A percentile compares a stretch with the other conserved stretches of the same genome.
Evolutionary conservation across 176 grass and related monocot species (phyloP).

Genomic region (Musa beccarii): DNA sequence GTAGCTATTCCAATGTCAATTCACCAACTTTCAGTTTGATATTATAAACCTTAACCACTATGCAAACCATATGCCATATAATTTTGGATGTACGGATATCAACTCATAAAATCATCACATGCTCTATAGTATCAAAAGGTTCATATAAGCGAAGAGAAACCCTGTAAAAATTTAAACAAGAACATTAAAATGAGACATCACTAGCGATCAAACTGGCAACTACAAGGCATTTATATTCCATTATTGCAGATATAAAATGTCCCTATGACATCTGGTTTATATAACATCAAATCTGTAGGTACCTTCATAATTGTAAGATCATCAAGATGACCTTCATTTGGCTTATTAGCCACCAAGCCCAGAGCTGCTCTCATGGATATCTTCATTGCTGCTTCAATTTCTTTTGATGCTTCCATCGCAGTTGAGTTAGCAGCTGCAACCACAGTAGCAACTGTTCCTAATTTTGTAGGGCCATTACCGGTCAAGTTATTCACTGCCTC

Average conservation of each 20-base stretch:
- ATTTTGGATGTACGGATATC: not conserved
- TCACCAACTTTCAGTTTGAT: not conserved
- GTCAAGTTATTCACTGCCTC: slow-evolving; percentile 89
- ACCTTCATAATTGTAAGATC: slow-evolving; percentile 91
- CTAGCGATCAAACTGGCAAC: too few species aligned
- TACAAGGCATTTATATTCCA: too few species aligned
- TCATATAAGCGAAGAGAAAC: too few species aligned
- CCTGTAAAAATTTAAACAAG: too few species aligned
- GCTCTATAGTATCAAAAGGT: too few species aligned
- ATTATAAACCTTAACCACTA: not conserved
- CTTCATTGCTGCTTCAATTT: slow-evolving; percentile 87
- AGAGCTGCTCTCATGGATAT: slow-evolving; percentile 72
- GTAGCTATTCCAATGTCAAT: not conserved
- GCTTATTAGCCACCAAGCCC: slow-evolving; percentile 51
- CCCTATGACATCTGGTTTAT: not conserved
- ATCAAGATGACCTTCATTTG: slow-evolving; percentile 68
- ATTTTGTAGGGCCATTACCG: slow-evolving; percentile 54
- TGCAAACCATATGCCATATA: not conserved
- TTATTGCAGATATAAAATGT: not conserved
- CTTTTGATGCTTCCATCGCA: slow-evolving; percentile 83
- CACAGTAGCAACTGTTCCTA: slow-evolving; percentile 85
- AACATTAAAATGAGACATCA: too few species aligned
- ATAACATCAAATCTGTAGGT: slow-evolving; percentile 18
- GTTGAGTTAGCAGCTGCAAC: slow-evolving; percentile 83
- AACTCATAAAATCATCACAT: too few species aligned